These are phyloP conservation scores for Geum urbanum DNA, from an alignment of 306 rosid genomes.

Conservation along the genomic window DNA sequence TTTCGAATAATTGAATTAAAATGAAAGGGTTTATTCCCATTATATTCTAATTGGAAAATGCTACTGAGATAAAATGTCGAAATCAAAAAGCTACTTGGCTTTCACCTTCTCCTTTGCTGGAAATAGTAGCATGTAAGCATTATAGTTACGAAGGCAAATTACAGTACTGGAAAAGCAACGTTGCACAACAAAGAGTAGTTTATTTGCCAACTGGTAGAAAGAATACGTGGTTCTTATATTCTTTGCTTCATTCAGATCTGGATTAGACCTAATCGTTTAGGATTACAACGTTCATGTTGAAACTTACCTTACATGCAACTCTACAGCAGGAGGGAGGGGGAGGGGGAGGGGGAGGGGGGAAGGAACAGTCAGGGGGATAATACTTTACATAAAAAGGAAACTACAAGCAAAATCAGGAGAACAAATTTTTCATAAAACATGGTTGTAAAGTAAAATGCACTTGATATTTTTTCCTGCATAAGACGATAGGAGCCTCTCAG, in stretches of 20 bases:
- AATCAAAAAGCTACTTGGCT: not conserved
- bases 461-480: conserved; percentile 32
- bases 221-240: not conserved
- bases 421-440: not conserved
- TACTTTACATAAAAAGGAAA: conserved; percentile 9
- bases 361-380: not conserved
- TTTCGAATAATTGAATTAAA: not conserved
- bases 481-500: conserved; percentile 19
- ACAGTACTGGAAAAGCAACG: not conserved
- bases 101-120: not conserved
- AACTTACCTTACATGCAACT: not conserved
- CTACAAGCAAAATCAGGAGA: conserved; percentile 9
- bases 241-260: not conserved
- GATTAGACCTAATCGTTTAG: not conserved
- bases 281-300: not conserved
- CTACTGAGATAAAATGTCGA: not conserved
- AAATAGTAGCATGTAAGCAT: not conserved
- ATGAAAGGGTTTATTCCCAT: not conserved
- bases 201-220: not conserved
- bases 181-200: not conserved
- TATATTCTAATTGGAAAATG: not conserved
- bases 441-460: conserved; percentile 22
- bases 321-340: not conserved
- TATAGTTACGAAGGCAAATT: not conserved
- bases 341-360: not conserved